Base-by-base conservation (phyloP, 441 rosid species). In the Macaranga tanarius region DNA sequence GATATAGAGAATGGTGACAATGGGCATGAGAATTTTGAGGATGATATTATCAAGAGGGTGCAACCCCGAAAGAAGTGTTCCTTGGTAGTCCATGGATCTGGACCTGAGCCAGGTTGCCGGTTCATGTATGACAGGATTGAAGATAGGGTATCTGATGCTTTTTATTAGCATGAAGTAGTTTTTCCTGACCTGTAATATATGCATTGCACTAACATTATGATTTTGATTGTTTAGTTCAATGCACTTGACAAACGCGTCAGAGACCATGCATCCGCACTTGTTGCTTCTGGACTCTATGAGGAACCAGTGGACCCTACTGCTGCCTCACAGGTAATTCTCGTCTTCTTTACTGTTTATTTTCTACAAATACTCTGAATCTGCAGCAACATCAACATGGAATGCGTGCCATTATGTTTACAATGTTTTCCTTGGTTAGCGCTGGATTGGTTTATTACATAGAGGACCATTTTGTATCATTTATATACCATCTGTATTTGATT, bases 111-210 rank as follows among this genome's bases (percentile, higher is more conserved):
- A 63, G 92, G 95, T 78, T 93, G 97, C 83, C 88, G 94, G 77
- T 93, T 87, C 84, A 88, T 93, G 98, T 89, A 88, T 79, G 91
- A 96, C 77, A 86, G 87, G 84, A 86, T 84, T 38, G 97, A 96
- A 80, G 96, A 92, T 79, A 87, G 87, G 92, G 97, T 92, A 85
- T 65, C 10, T 72, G 65, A 72, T 60, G 26, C 79, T 74, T 71
- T 55, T 65, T 56, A 51, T 74, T 47, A 22, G 61, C 61, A 66
- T 59, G 12, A 61, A 62, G 20, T 19, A 23, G 62, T 76, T 75
- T n/a, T 64, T 65, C 8, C 58, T 75, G 51, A 57, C 62, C 72
- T 73, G 47, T 60, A 64, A 65, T 31, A 56, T 54, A 60, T 71
- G 59, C 63, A 34, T 74, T 72, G 45, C 57, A 50, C 63, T 79